Percentiles rank a stretch among this genome's conserved stretches.
Evolutionary conservation across 2,329 filamentous ascomycete species (phyloP).

Genomic region (Zalaria sp.): DNA sequence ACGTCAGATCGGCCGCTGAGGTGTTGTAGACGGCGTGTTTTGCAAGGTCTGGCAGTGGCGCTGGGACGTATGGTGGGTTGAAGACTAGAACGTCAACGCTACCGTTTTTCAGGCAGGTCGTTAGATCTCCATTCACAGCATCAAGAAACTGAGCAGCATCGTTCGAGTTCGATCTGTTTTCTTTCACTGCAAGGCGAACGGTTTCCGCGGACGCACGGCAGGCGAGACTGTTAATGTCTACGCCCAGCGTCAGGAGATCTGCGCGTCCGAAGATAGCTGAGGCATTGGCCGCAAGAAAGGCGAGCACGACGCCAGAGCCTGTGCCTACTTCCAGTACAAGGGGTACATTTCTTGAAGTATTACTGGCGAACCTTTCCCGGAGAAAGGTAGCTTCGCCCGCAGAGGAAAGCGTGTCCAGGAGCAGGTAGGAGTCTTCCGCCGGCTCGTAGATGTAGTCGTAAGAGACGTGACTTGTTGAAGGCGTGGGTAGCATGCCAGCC

Average conservation of each 20-base stretch:
- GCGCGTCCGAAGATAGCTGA: slow-evolving; percentile 55
- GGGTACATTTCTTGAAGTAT: slow-evolving; percentile 17
- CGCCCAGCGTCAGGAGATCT: slow-evolving; percentile 56
- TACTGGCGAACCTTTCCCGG: slow-evolving; percentile 39
- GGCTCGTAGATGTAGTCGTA: slow-evolving; percentile 88
- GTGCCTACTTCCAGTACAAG: slow-evolving; percentile 77
- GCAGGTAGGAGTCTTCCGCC: slow-evolving; percentile 86
- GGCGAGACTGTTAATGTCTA: slow-evolving; percentile 77
- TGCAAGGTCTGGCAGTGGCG: slow-evolving; percentile 22
- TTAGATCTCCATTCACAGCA: slow-evolving; percentile 57
- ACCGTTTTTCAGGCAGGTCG: slow-evolving; percentile 41
- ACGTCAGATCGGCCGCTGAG: slow-evolving; percentile 3
- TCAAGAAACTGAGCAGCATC: slow-evolving; percentile 41
- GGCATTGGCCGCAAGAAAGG: slow-evolving; percentile 70
- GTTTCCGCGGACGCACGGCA: slow-evolving; percentile 64
- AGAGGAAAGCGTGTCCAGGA: slow-evolving; percentile 81
- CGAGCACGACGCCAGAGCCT: slow-evolving; percentile 87
- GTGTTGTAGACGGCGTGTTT: slow-evolving; percentile 16
- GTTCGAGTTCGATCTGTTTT: slow-evolving; percentile 3
- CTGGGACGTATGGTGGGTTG: slow-evolving; percentile 90
- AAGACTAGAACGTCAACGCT: slow-evolving; percentile 77
- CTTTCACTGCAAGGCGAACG: slow-evolving; percentile 36
- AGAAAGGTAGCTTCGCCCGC: slow-evolving; percentile 56
- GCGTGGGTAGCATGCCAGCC: slow-evolving; percentile 72
- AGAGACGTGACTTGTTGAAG: slow-evolving; percentile 79